Evolutionary conservation across 106 monocot species (phyloP).

Genomic region (Dendrobium catenatum): DNA sequence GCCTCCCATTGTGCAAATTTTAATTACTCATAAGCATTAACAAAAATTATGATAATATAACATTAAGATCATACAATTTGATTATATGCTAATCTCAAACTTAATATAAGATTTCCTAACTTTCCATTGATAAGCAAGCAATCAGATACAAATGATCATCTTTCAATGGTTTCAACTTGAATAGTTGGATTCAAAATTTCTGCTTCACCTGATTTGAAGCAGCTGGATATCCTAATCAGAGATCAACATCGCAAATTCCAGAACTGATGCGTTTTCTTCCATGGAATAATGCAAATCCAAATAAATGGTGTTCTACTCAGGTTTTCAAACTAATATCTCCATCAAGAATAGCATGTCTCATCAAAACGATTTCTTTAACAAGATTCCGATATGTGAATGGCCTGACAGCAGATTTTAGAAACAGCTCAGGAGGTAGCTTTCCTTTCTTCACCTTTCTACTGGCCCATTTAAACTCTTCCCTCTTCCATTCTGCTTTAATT

Average conservation of each 20-base stretch:
- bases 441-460: slow-evolving; percentile 28
- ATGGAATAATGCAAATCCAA: neutral
- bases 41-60: neutral
- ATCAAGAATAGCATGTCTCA: slow-evolving; percentile 85
- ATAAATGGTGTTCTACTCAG: neutral
- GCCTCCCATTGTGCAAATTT: too few species aligned
- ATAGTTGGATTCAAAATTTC: neutral
- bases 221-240: neutral
- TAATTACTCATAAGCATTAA: neutral
- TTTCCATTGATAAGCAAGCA: neutral
- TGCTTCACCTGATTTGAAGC: neutral
- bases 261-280: neutral
- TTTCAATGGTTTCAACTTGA: neutral
- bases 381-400: slow-evolving; percentile 92
- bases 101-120: neutral
- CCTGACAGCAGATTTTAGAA: slow-evolving; percentile 74
- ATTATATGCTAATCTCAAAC: neutral
- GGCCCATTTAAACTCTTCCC: slow-evolving; percentile 3
- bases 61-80: neutral
- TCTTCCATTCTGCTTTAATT: slow-evolving; percentile 13
- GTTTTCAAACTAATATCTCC: slow-evolving; percentile 39
- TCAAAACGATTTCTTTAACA: slow-evolving; percentile 89
- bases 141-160: neutral
- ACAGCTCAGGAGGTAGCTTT: slow-evolving; percentile 52
- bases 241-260: neutral